phyloP scores from a whole-genome alignment of 768 basidiomycete species.

The Amylocystis lapponica region DNA sequence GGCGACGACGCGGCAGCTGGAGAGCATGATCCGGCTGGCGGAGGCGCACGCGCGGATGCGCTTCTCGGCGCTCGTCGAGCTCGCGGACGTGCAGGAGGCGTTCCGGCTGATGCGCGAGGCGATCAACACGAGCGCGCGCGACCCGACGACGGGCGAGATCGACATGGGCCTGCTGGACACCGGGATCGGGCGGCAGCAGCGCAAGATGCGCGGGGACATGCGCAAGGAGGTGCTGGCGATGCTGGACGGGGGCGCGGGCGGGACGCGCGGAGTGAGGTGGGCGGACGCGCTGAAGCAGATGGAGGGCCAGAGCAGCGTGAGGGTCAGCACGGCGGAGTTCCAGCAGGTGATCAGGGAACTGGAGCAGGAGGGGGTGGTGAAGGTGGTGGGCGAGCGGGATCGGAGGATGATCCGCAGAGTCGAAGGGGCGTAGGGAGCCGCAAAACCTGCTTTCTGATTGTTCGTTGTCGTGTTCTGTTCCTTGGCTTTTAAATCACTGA shows the following conservation, averaged over 20 bases:
- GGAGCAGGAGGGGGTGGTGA: conserved; percentile 83
- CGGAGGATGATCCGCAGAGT: conserved; percentile 72
- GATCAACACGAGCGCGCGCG: conserved; percentile 90
- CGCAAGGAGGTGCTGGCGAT: conserved; percentile 70
- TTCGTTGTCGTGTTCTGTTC: neutral
- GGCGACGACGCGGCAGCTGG: conserved; percentile 94
- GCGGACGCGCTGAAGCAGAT: conserved; percentile 73
- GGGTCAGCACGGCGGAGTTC: conserved; percentile 78
- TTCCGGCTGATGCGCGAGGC: conserved; percentile 95
- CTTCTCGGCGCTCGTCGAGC: conserved; percentile 80
- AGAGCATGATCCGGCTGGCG: conserved; percentile 92
- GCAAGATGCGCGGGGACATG: conserved; percentile 86
- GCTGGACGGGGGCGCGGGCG: conserved; percentile 44
- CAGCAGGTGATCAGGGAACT: conserved; percentile 67
- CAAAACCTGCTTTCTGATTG: neutral
- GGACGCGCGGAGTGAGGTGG: conserved; percentile 70
- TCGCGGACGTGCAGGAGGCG: conserved; percentile 85
- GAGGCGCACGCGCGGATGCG: conserved; percentile 98
- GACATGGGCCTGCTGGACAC: conserved; percentile 95
- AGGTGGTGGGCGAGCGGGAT: conserved; percentile 84
- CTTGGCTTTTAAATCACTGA: too few relatives aligned
- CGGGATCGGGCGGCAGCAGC: conserved; percentile 83
- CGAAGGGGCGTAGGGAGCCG: conserved; percentile 31
- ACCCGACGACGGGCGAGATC: conserved; percentile 94
- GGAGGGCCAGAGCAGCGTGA: conserved; percentile 79